Percentiles rank a stretch among this genome's conserved stretches.
These are phyloP conservation scores for Aspergillus saccharolyticus DNA, from an alignment of 495 filamentous ascomycete species.

Conservation along the genomic window DNA sequence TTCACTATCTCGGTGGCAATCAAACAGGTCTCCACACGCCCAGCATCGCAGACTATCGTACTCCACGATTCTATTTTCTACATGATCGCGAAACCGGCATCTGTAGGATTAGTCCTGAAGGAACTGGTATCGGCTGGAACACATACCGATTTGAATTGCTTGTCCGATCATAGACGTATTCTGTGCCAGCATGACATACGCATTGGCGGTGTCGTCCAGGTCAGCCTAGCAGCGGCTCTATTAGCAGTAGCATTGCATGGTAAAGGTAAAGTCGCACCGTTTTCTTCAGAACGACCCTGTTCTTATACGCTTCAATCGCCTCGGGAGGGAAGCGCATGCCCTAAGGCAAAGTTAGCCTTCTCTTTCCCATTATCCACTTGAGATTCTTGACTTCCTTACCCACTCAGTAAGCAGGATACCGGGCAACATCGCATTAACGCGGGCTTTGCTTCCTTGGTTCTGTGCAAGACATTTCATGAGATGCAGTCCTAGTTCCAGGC, in stretches of 20 bases:
- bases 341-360: conserved; percentile 25
- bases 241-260: conserved; percentile 11
- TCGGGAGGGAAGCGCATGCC: conserved; percentile 43
- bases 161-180: conserved; percentile 57
- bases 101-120: conserved; percentile 20
- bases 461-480: conserved; percentile 68
- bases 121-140: background rate
- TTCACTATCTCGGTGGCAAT: conserved; percentile 2
- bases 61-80: conserved; percentile 4
- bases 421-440: conserved; percentile 64
- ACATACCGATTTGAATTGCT: conserved; percentile 48
- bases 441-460: conserved; percentile 59
- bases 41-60: background rate
- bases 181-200: conserved; percentile 48
- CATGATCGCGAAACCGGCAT: conserved; percentile 33
- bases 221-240: conserved; percentile 34
- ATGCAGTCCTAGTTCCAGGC: conserved; percentile 46
- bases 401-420: conserved; percentile 69
- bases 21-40: background rate
- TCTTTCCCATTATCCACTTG: background rate
- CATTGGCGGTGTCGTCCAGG: conserved; percentile 52
- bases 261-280: conserved; percentile 27
- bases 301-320: conserved; percentile 31
- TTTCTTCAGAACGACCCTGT: conserved; percentile 39
- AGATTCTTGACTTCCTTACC: conserved; percentile 38